phyloP scores from a whole-genome alignment of 768 basidiomycete species.

The Tulasnella sp. region DNA sequence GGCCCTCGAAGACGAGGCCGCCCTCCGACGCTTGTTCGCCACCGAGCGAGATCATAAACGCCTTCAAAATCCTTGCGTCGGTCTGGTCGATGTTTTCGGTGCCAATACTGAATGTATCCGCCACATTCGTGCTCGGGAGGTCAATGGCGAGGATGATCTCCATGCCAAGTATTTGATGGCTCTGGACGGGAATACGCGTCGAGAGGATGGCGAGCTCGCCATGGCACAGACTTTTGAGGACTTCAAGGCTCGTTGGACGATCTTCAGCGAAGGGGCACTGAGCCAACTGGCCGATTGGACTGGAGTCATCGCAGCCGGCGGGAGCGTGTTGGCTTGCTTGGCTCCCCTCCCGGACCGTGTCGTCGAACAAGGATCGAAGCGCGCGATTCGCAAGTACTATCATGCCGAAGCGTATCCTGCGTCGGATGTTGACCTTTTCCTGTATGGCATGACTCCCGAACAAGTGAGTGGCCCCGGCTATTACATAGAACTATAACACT shows the following conservation, averaged over 20 bases:
- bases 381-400: conserved; percentile 47
- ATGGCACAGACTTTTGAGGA: conserved; percentile 35
- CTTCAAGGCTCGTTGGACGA: conserved; percentile 53
- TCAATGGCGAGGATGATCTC: neutral
- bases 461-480: neutral
- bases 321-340: conserved; percentile 48
- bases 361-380: conserved; percentile 32
- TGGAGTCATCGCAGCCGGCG: conserved; percentile 34
- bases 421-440: conserved; percentile 53
- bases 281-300: conserved; percentile 42
- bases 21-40: conserved; percentile 45
- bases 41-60: conserved; percentile 35
- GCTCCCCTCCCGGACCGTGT: conserved; percentile 34
- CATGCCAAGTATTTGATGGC: neutral
- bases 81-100: conserved; percentile 39
- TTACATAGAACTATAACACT: neutral
- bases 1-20: conserved; percentile 46
- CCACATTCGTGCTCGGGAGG: neutral
- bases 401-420: conserved; percentile 46
- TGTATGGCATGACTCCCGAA: conserved; percentile 30
- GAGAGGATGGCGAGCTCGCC: neutral
- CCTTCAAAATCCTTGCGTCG: conserved; percentile 41
- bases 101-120: neutral
- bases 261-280: conserved; percentile 53
- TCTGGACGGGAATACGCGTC: neutral